A percentile compares a stretch with the other conserved stretches of the same genome.
Evolutionary conservation across 371 early-diverging fungal species (phyloP).

Genomic region (Actinomortierella wolfii): DNA sequence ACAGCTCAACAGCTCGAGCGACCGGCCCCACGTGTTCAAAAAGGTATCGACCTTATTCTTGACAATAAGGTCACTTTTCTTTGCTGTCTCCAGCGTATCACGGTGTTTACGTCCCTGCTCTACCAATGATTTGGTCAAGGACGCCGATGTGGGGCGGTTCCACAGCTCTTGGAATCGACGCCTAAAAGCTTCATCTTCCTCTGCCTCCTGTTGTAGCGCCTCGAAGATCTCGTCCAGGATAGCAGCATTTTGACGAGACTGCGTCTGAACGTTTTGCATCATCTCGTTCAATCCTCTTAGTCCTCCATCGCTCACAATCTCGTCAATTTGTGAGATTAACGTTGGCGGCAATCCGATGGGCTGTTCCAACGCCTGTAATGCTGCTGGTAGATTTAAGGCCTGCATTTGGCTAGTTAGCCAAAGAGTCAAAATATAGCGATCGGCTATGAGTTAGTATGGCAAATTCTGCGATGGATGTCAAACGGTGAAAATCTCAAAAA

Average conservation of each 20-base stretch:
- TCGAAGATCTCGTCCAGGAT: constrained; percentile 69
- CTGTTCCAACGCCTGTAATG: constrained; percentile 68
- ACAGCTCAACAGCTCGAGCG: constrained; percentile 59
- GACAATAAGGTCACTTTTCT: constrained; percentile 70
- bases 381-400: constrained; percentile 71
- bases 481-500: too few relatives aligned
- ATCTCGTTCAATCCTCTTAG: constrained; percentile 63
- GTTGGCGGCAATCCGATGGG: constrained; percentile 70
- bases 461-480: too few relatives aligned
- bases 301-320: constrained; percentile 77
- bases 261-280: constrained; percentile 60
- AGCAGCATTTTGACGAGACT: constrained; percentile 54
- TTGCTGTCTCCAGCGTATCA: constrained; percentile 69
- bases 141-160: constrained; percentile 64
- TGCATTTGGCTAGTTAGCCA: constrained; percentile 55
- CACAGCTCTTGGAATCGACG: constrained; percentile 59
- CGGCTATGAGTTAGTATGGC: too few relatives aligned
- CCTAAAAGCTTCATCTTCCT: constrained; percentile 69
- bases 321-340: constrained; percentile 69
- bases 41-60: constrained; percentile 66
- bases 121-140: constrained; percentile 63
- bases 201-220: constrained; percentile 73
- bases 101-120: constrained; percentile 64
- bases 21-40: constrained; percentile 51
- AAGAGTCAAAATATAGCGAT: background rate